Base-by-base conservation (phyloP, 495 filamentous ascomycete species). In the Neurospora sp. region DNA sequence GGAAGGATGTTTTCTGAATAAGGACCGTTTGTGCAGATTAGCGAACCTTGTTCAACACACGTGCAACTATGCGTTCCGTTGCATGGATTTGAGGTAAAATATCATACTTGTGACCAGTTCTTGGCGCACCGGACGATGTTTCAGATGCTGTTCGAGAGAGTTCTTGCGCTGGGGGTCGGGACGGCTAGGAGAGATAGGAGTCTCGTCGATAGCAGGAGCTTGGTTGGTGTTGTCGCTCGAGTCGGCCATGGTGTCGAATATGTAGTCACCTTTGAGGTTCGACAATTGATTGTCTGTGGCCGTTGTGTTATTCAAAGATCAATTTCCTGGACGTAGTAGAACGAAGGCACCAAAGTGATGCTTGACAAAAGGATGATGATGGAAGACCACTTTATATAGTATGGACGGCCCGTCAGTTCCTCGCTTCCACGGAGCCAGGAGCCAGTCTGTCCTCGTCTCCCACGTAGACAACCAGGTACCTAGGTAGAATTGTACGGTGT, bases 141-240 rank as follows among this genome's bases (percentile, higher is more conserved):
- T 88, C 72, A 97, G 87, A 77, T 94, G 92, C 76, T 92, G 93
- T 82, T 96, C 93, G 40, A 97, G 89, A n/a, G 92, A 94, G 84
- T 96, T 91, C 81, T 92, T 92, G 76, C 94, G 91, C 75, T 90
- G 90, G 1, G 74, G 48, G 73, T 84, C 80, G 27, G 82, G 79
- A 27, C 79, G 76, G 73, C 87, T 83, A 71, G 91, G 88, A n/a
- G 91, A 90, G 81, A 92, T 92, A 76, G 88, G 86, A 4, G 86
- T 86, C 75, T 86, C 82, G 80, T 91, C 82, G 61, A 82, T 22
- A 38, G 71, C 18, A 14, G 71, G 53, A 59, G 68, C n/a, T 35
- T 18, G 53, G 61, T 18, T 69, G 61, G 48, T 40, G 35, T 74
- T 77, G n/a, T 80, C 77, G 31, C 75, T 76, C 18, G 80, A 72